phyloP scores from a whole-genome alignment of 2,329 filamentous ascomycete species.

The Fusarium devonianum region DNA sequence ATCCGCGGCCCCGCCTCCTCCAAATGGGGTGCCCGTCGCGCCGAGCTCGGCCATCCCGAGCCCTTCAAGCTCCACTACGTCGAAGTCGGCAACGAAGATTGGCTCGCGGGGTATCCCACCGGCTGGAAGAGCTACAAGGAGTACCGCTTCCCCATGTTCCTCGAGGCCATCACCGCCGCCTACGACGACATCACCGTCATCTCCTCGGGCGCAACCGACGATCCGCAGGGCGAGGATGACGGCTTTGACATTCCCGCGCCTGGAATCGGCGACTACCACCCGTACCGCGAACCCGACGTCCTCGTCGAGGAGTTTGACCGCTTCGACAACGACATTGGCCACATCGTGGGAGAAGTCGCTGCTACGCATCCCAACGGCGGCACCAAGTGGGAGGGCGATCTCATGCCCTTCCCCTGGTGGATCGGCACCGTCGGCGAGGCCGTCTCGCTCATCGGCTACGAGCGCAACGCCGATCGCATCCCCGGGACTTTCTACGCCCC shows the following conservation, averaged over 20 bases:
- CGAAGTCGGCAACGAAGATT: slow-evolving; percentile 74
- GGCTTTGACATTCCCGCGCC: slow-evolving; percentile 50
- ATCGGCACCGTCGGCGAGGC: slow-evolving; percentile 69
- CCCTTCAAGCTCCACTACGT: slow-evolving; percentile 68
- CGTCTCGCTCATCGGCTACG: slow-evolving; percentile 69
- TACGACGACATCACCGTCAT: slow-evolving; percentile 67
- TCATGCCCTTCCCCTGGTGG: slow-evolving; percentile 61
- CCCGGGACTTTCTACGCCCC: slow-evolving; percentile 61
- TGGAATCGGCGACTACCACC: slow-evolving; percentile 58
- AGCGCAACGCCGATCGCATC: slow-evolving; percentile 68
- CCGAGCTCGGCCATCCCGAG: slow-evolving; percentile 65
- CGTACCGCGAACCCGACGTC: slow-evolving; percentile 59
- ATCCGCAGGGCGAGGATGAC: slow-evolving; percentile 40
- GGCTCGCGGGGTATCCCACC: slow-evolving; percentile 58
- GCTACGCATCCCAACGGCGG: slow-evolving; percentile 61
- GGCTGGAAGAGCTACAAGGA: slow-evolving; percentile 59
- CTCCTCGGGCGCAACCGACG: slow-evolving; percentile 55
- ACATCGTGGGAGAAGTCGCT: slow-evolving; percentile 60
- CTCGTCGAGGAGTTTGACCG: slow-evolving; percentile 58
- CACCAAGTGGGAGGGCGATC: slow-evolving; percentile 53
- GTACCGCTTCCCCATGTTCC: slow-evolving; percentile 66
- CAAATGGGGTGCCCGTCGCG: slow-evolving; percentile 64
- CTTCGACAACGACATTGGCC: slow-evolving; percentile 58
- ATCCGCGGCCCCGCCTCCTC: slow-evolving; percentile 61
- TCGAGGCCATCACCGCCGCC: slow-evolving; percentile 62